Evolutionary conservation across 306 rosid genomes (phyloP).

Genomic region (Ormosia emarginata): DNA sequence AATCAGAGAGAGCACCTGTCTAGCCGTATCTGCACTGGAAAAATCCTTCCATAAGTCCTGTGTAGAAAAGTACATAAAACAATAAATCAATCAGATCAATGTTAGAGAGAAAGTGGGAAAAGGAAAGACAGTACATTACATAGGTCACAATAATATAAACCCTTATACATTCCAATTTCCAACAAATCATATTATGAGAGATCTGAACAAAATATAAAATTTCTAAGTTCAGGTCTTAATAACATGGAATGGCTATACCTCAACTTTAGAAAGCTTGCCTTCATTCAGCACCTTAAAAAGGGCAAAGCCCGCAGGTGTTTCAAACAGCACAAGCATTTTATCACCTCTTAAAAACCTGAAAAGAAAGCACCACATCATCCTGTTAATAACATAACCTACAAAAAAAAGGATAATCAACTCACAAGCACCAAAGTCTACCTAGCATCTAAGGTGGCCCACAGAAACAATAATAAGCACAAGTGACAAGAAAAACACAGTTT

Average conservation of each 20-base stretch:
- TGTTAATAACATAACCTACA: not conserved
- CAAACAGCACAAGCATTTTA: conserved; percentile 71
- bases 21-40: conserved; percentile 62
- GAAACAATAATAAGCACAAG: not conserved
- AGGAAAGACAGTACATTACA: not conserved
- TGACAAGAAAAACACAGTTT: not conserved
- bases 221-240: not conserved
- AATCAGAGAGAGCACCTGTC: conserved; percentile 49
- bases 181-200: not conserved
- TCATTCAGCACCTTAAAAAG: conserved; percentile 77
- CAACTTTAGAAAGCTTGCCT: conserved; percentile 74
- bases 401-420: not conserved
- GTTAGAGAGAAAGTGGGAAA: not conserved
- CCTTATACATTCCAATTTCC: not conserved
- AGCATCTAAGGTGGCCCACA: too few relatives aligned
- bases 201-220: not conserved
- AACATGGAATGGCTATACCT: conserved; percentile 33
- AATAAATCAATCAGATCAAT: not conserved
- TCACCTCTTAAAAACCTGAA: conserved; percentile 30
- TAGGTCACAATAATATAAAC: not conserved
- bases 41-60: conserved; percentile 75
- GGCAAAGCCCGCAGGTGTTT: conserved; percentile 79
- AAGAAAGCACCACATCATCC: not conserved
- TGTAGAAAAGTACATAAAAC: not conserved
- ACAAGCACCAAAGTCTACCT: not conserved